Base-by-base conservation (phyloP, 2,329 filamentous ascomycete species). In the Trichoderma sp. region DNA sequence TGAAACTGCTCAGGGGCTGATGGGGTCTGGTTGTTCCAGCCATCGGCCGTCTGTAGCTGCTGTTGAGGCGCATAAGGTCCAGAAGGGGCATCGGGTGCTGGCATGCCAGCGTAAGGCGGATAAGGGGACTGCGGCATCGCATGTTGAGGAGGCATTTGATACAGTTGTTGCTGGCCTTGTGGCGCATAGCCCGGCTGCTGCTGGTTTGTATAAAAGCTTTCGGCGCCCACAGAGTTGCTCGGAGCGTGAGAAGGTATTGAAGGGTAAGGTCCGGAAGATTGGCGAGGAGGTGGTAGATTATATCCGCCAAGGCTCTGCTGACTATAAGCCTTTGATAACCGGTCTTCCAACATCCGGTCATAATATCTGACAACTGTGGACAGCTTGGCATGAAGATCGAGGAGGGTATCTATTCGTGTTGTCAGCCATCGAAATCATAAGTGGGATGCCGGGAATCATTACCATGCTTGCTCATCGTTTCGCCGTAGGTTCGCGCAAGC, bases 381-480 rank as follows among this genome's bases (percentile, higher is more conserved):
- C 28, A 99, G 85, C 80, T 99, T 99, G 20, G 94, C 93, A 79
- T 99, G 96, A 0, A 99, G 85, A 80, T 99, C 96, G 28, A 98
- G 88, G 11, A 99, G 86, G 0, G 95, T 96, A 80, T 99, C 95
- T 96, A 73, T 17, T 23, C 59, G 23, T 13, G 58, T 17, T 15
- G 73, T 80, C 72, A 79, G 73, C 36, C 53, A 26, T 28, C 6
- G 12, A 36, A 6, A 2, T 7, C 15, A 9, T 28, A 63, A 59
- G 17, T 6, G 9, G 17, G 28, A 9, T 23, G 20, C 9, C 6
- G n/a, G 11, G 26, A 2, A 82, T 28, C 23, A 89, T 79, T 84
- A 93, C 93, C 95, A 81, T 98, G 96, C 82, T 99, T 99, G 88
- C 96, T 98, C 96, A 99, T 98, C 0, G 96, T 98, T 84, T 99